Evolutionary conservation across 2,329 filamentous ascomycete species (phyloP), one percentile per base, ranked within the genome.

Genomic region (Pseudopyrenochaeta lycopersici): DNA sequence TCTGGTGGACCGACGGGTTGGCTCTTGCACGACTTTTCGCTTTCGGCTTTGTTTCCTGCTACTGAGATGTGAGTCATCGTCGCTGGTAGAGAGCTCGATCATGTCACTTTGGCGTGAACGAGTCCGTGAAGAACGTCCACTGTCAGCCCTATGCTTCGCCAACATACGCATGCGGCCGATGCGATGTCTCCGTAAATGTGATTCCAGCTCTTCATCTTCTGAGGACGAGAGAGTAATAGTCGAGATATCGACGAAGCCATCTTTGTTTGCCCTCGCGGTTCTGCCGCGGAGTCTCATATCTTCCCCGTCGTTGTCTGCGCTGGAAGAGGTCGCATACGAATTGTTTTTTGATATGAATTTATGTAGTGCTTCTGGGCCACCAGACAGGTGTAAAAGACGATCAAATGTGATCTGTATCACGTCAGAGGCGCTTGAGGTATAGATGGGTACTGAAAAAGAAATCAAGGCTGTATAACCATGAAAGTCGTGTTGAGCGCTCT

Each of bases 291-390:
- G 60, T 27, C 54, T 65, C 71, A 71, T 71, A 20, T 67, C 23
- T 27, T 27, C 4, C 23, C 9, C 51, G 40, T 40, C 44, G 23
- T 60, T 53, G 41, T 49, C 50, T 15, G 55, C 50, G 39, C 54
- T 65, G 1, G 50, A 15, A 21, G 66, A 58, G 18, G 51, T 54
- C 15, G 44, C 44, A 21, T 58, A 49, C 17, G 53, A 49, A 46
- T 66, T 62, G 53, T 66, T 46, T 42, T 64, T 44, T n/a, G 64
- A 50, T 27, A 76, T 71, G 62, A 78, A 82, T 14, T 71, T 60
- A 31, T 79, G 66, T 18, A 85, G 70, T 15, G 81, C 80, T 54
- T 75, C 72, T 41, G 72, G 64, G 15, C 83, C 83, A 66, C 83
- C 81, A 9, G 77, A 68, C 23, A 81, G 72, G 2, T 70, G 56